Percentiles rank a stretch among this genome's conserved stretches.
Evolutionary conservation across 1,284 basidiomycete species (phyloP).

Genomic region (Microbotryomycetes sp.): DNA sequence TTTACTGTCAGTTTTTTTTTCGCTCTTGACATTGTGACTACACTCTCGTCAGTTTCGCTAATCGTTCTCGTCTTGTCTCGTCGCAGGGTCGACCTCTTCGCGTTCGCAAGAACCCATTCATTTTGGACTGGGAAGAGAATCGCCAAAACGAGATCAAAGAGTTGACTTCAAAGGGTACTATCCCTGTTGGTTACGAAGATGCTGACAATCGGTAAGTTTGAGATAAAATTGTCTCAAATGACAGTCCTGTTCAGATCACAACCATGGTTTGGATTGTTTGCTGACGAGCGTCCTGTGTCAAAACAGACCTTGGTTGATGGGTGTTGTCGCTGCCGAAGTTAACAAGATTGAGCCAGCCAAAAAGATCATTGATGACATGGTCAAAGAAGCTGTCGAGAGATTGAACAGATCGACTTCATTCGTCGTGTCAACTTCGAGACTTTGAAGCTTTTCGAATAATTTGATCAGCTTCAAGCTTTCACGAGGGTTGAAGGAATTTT

Average conservation of each 20-base stretch:
- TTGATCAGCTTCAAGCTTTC: too few species aligned
- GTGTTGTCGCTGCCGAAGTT: constrained; percentile 68
- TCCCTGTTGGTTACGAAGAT: constrained; percentile 53
- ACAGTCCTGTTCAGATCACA: neutral
- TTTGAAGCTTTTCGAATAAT: too few species aligned
- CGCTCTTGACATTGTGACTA: too few species aligned
- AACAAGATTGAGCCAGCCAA: constrained; percentile 70
- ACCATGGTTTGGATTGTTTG: neutral
- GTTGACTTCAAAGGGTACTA: constrained; percentile 65
- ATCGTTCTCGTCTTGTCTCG: neutral
- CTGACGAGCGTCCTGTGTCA: neutral
- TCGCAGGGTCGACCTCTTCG: constrained; percentile 68
- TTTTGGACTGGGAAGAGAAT: constrained; percentile 58
- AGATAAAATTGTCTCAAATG: neutral
- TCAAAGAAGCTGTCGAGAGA: constrained; percentile 56
- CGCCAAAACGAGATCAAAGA: constrained; percentile 65
- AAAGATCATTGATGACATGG: constrained; percentile 73
- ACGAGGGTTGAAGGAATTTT: too few species aligned
- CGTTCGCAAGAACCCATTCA: constrained; percentile 70
- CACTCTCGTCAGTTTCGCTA: neutral
- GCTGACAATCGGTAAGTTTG: constrained; percentile 52
- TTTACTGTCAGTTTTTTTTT: constrained; percentile 50
- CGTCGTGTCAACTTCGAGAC: constrained; percentile 45
- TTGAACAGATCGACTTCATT: constrained; percentile 43
- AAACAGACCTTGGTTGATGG: constrained; percentile 51